Evolutionary conservation across 768 basidiomycete genomes (phyloP), one percentile per base, ranked within the genome.

Genomic region (Melanogaster broomeanus): DNA sequence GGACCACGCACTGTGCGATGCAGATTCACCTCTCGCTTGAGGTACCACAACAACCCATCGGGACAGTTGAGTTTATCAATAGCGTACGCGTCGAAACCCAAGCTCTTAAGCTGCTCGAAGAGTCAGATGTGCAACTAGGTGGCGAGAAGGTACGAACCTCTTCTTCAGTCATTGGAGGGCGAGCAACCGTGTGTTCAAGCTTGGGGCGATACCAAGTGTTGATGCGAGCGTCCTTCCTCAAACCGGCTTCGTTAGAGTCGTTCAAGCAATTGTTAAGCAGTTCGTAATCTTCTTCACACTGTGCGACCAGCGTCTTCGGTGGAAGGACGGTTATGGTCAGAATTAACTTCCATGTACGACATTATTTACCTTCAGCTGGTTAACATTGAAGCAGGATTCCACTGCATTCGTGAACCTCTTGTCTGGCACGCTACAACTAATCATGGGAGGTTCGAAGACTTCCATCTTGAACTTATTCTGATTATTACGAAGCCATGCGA

Each of bases 361-460:
- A 16, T 22, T 18, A 61, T 75, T 44, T 38, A 93, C 94, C 77
- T 78, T 84, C 55, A 94, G 62, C 51, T 85, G 81, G 41, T 72
- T 73, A 11, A 49, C 61, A 52, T 61, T 78, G 60, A 96, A 84
- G 46, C 84, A 85, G 0, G 83, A 75, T 65, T 98, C 95, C 9
- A 97, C 80, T 4, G 85, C 82, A 62, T 83, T 74, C 1, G 82
- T 81, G 52, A 76, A 91, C 35, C 63, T 57, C 60, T 68, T 72
- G 64, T 93, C 79, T 15, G 85, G 82, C 13, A 96, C 79, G 18
- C 72, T 84, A 37, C 93, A 71, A 12, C 81, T 81, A 51, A 99
- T 76, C 58, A 84, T 74, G 0, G 93, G 84, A 15, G 97, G 96
- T 67, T 94, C 90, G 52, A 88, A 83, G n/a, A 98, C 84, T 48